Percentiles rank a stretch among this genome's conserved stretches.
Conservation (phyloP, 2,329 filamentous ascomycete genomes). For the Ophidiomyces ophidiicola region DNA sequence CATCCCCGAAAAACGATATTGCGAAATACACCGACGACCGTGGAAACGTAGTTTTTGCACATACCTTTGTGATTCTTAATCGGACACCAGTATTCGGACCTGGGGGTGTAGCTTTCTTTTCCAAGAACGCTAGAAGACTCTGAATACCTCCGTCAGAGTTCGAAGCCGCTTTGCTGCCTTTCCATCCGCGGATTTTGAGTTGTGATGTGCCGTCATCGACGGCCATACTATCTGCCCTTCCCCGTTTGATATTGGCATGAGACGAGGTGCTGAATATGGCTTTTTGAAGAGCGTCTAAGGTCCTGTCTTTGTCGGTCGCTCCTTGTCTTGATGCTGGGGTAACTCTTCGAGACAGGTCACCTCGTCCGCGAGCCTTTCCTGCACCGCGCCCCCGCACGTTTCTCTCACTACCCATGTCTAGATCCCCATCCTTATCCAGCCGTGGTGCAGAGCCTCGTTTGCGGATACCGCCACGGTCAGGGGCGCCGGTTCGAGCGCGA, state of each 20-base stretch:
- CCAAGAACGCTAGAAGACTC: constrained; percentile 54
- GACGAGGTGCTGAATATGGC: constrained; percentile 25
- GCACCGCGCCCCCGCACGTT: constrained; percentile 23
- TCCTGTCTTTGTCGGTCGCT: constrained; percentile 19
- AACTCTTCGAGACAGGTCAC: constrained; percentile 22
- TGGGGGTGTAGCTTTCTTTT: constrained; percentile 52
- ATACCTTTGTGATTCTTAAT: constrained; percentile 66
- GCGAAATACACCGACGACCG: constrained; percentile 31
- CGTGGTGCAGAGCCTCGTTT: constrained; percentile 37
- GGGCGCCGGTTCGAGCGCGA: constrained; percentile 16
- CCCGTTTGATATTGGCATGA: constrained; percentile 32
- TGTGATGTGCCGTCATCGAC: constrained; percentile 22
- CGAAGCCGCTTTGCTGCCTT: constrained; percentile 53
- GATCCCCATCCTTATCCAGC: constrained; percentile 50
- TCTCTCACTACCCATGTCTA: constrained; percentile 44
- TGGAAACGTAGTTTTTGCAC: constrained; percentile 38
- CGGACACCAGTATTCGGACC: constrained; percentile 41
- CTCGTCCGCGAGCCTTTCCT: constrained; percentile 25
- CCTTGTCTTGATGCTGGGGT: constrained; percentile 20
- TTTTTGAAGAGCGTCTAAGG: constrained; percentile 27
- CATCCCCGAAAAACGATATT: constrained; percentile 27
- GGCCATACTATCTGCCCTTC: constrained; percentile 11
- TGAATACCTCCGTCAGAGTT: constrained; percentile 56
- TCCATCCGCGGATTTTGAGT: constrained; percentile 48
- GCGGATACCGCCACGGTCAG: constrained; percentile 40